These are phyloP conservation scores for Zymoseptoria pseudotritici DNA, from an alignment of 2,329 filamentous ascomycete species.

Conservation along the genomic window DNA sequence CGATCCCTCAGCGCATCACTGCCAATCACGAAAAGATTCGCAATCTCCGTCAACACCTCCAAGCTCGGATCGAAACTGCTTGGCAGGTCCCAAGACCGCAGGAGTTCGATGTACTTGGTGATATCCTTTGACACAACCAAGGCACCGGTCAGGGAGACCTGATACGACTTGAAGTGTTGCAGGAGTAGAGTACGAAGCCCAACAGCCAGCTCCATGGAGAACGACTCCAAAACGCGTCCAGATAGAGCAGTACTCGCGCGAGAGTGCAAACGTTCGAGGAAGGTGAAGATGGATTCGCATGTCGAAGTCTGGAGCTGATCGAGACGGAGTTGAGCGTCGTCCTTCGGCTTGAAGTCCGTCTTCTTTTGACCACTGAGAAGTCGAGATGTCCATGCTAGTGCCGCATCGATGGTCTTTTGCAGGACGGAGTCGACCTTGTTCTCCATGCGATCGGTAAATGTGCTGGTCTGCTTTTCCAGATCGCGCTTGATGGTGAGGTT, in stretches of 20 bases:
- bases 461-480: conserved; percentile 75
- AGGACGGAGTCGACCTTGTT: conserved; percentile 70
- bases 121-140: conserved; percentile 96
- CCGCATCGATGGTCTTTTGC: conserved; percentile 62
- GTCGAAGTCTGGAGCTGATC: conserved; percentile 70
- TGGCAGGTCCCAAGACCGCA: conserved; percentile 69
- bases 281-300: conserved; percentile 72
- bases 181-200: conserved; percentile 72
- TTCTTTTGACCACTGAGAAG: conserved; percentile 70
- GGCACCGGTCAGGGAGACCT: conserved; percentile 85
- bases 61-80: conserved; percentile 51
- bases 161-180: conserved; percentile 90
- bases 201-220: conserved; percentile 76
- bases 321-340: conserved; percentile 66
- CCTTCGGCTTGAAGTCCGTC: conserved; percentile 80
- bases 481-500: conserved; percentile 85
- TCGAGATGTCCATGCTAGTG: conserved; percentile 67
- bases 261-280: conserved; percentile 59
- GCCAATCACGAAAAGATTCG: conserved; percentile 90
- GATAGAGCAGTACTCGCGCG: conserved; percentile 64
- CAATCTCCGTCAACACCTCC: conserved; percentile 86
- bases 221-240: conserved; percentile 72
- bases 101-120: conserved; percentile 79
- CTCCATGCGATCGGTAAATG: conserved; percentile 70
- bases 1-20: conserved; percentile 47